Evolutionary conservation across 2,329 filamentous ascomycete genomes (phyloP), one percentile per base, ranked within the genome.

Genomic region (Tolypocladium pustulatum): DNA sequence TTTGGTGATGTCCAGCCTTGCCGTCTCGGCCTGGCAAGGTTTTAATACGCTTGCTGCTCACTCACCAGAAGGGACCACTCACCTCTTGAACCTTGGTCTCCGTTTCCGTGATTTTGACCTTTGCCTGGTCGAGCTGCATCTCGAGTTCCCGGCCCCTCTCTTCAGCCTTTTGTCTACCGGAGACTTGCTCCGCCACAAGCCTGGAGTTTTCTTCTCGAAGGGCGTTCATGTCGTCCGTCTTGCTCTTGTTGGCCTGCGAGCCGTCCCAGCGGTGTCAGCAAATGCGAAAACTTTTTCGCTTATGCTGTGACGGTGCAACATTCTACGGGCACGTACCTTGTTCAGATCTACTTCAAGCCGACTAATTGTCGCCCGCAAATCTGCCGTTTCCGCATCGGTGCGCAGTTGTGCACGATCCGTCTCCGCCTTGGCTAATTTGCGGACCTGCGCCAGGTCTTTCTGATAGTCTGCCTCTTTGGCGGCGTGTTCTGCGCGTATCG

Each of bases 291-390:
- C 54, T 52, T 34, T 52, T 30, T 6, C 20, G 20, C 27, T n/a
- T 52, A 12, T 34, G 9, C 17, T 32, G 27, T 30, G 30, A 52
- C 30, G 20, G 30, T 51, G 46, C 27, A 32, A n/a, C 30, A 9
- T 12, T 51, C 9, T 32, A 9, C 17, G 46, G 17, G 17, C 38
- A 13, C 67, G 58, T 68, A 81, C 82, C 76, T 85, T 86, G 70
- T 83, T 78, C 15, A 87, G 63, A 63, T 85, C 82, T 38, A 83
- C 80, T 68, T 89, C 82, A 20, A 91, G 72, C 52, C 80, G 78
- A 58, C 80, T 82, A 34, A 88, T 78, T 1, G 78, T 85, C 30
- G 79, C 80, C 65, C 81, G 81, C 15, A 89, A 71, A 61, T 87
- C 84, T n/a, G 82, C 79, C 56, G 81, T 76, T 65, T 89, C 85